Evolutionary conservation across 768 basidiomycete species (phyloP).

Genomic region (Leccinellum luteum): DNA sequence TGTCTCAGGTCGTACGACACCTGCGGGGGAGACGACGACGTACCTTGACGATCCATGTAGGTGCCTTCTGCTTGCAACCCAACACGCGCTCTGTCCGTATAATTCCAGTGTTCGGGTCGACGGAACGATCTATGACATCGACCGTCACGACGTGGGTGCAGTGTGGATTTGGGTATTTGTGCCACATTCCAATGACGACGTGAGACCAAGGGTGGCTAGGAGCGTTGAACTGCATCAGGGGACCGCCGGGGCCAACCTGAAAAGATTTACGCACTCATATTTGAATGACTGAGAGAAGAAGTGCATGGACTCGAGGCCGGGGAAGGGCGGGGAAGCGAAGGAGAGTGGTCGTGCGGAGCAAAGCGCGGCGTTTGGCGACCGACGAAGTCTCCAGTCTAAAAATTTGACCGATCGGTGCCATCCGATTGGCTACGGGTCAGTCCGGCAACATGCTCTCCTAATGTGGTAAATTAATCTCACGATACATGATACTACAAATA

Average conservation of each 20-base stretch:
- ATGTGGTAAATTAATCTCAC: slow-evolving; percentile 9
- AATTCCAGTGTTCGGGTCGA: slow-evolving; percentile 82
- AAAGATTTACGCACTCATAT: slow-evolving; percentile 63
- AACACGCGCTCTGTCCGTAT: slow-evolving; percentile 89
- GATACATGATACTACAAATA: not conserved
- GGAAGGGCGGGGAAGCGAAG: slow-evolving; percentile 22
- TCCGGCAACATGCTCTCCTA: slow-evolving; percentile 7
- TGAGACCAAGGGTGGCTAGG: slow-evolving; percentile 85
- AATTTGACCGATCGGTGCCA: slow-evolving; percentile 9
- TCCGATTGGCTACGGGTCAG: slow-evolving; percentile 30
- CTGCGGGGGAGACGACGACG: slow-evolving; percentile 24
- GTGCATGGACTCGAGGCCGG: slow-evolving; percentile 54
- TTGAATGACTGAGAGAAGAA: slow-evolving; percentile 83
- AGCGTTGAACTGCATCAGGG: slow-evolving; percentile 11
- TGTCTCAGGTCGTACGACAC: slow-evolving; percentile 4
- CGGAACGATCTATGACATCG: slow-evolving; percentile 81
- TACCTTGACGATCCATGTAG: slow-evolving; percentile 91
- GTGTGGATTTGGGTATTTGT: slow-evolving; percentile 94
- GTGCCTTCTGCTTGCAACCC: slow-evolving; percentile 91
- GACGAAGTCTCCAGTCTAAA: slow-evolving; percentile 6
- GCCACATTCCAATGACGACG: slow-evolving; percentile 91
- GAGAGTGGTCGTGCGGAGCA: slow-evolving; percentile 20
- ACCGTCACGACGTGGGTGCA: slow-evolving; percentile 86
- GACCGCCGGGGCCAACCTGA: not conserved
- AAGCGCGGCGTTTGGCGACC: slow-evolving; percentile 16